Percentiles rank a stretch among this genome's conserved stretches.
Conservation (phyloP, 176 grass and related monocot genomes). For the Oryza brachyantha region DNA sequence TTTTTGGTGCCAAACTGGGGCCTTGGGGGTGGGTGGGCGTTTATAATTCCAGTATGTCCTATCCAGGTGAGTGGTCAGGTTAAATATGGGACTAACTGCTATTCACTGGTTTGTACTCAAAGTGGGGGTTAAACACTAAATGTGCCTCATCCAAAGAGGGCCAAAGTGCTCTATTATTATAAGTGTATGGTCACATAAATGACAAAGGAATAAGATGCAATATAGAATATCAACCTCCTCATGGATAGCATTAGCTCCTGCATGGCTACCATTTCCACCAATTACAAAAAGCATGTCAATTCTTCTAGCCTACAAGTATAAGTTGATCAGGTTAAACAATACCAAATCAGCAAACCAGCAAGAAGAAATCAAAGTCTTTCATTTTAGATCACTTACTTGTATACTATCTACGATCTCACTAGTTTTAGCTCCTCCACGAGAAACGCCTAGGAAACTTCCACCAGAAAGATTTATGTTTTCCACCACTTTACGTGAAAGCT, state of each 20-base stretch:
- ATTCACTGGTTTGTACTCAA: not conserved
- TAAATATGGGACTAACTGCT: not conserved
- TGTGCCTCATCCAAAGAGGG: constrained; percentile 8
- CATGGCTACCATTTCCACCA: constrained; percentile 95
- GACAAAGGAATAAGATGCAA: constrained; percentile 7
- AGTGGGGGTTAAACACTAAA: not conserved
- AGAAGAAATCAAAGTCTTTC: constrained; percentile 2
- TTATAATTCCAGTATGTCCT: not conserved
- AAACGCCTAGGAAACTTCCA: constrained; percentile 92
- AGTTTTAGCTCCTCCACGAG: constrained; percentile 79
- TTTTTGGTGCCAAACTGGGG: not conserved
- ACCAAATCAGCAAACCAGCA: not conserved
- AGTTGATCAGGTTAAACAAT: not conserved
- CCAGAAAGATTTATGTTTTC: constrained; percentile 97
- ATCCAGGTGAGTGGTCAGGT: not conserved
- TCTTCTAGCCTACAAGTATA: constrained; percentile 66
- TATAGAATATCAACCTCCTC: constrained; percentile 57
- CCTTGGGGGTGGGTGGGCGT: not conserved
- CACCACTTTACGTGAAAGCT: constrained; percentile 86
- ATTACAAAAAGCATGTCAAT: constrained; percentile 98
- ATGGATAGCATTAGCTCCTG: constrained; percentile 92
- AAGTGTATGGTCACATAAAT: not conserved
- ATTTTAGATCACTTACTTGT: constrained; percentile 52
- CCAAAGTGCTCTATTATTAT: not conserved
- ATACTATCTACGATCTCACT: constrained; percentile 92